Percentiles rank a stretch among this genome's conserved stretches.
Conservation (phyloP, 2,329 filamentous ascomycete species). For the Sordariomycetes sp. region DNA sequence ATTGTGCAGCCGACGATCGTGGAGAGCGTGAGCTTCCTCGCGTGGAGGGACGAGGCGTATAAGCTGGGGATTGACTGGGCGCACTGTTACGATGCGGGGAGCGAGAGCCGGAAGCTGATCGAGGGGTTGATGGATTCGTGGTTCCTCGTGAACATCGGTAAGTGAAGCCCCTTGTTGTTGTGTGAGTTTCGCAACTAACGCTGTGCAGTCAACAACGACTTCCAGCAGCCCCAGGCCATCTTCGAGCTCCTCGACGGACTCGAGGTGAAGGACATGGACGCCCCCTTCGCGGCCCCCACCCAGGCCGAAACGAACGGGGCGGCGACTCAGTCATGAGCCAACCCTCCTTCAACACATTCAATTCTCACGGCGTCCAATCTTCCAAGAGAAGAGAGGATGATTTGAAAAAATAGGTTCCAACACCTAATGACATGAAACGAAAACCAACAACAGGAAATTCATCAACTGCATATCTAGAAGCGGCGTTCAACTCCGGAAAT, state of each 20-base stretch:
- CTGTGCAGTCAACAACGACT: slow-evolving; percentile 84
- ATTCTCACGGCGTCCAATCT: neutral
- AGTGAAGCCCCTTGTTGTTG: slow-evolving; percentile 18
- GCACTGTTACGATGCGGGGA: slow-evolving; percentile 68
- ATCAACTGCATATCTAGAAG: slow-evolving; percentile 6
- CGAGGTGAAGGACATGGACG: slow-evolving; percentile 49
- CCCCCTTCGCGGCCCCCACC: slow-evolving; percentile 1
- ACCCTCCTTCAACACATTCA: neutral
- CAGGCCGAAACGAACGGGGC: slow-evolving; percentile 3
- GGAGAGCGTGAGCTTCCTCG: slow-evolving; percentile 91
- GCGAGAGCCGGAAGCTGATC: slow-evolving; percentile 67
- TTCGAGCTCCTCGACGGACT: slow-evolving; percentile 80
- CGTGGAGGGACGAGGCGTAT: slow-evolving; percentile 98
- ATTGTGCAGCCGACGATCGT: slow-evolving; percentile 99
- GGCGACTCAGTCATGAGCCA: neutral
- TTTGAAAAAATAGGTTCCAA: slow-evolving; percentile 1
- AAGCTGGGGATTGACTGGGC: slow-evolving; percentile 88
- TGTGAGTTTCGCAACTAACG: neutral
- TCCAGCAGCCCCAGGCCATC: slow-evolving; percentile 70
- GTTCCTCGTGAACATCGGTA: slow-evolving; percentile 92
- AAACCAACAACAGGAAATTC: neutral
- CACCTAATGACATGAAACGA: neutral
- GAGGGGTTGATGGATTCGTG: slow-evolving; percentile 77
- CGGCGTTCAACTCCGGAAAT: slow-evolving; percentile 5
- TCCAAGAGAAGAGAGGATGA: neutral